Evolutionary conservation across 2,329 filamentous ascomycete genomes (phyloP), one percentile per base, ranked within the genome.

Genomic region (Zarea fungicola): DNA sequence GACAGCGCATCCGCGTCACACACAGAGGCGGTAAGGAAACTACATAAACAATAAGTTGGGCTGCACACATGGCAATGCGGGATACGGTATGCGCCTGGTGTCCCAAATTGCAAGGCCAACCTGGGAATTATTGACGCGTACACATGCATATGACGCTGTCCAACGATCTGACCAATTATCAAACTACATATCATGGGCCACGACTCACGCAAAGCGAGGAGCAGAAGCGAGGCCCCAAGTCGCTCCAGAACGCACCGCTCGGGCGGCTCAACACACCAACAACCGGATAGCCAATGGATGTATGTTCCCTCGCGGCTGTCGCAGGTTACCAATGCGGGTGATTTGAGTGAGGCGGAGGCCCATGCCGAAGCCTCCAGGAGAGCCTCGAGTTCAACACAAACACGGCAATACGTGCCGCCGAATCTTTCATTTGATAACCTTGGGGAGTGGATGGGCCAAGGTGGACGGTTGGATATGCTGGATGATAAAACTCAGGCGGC

Each of bases 301-400:
- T 41, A 48, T 6, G 34, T 16, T 11, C 37, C 45, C 18, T 48
- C 45, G 21, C 36, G 45, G n/a, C 11, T 48, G 16, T 48, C 45
- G 14, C 45, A 48, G 6, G 37, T 48, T 8, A 48, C 45, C 11
- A 48, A 41, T 14, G 37, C 37, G 36, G 11, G 36, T 5, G 45
- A 48, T 13, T n/a, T 41, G 1, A 48, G 28, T 6, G 45, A 48
- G 9, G 29, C 41, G 2, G 45, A 48, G 14, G 36, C 21, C n/a
- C 45, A 48, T 21, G 5, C 45, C 5, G 45, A 48, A 29, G 45
- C 37, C 0, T 18, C 41, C n/a, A 28, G 37, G n/a, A 26, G 28
- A 8, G 3, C 35, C 21, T 41, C 36, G 11, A 23, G 41, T 8
- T 29, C 35, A 8, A 3, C 25, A n/a, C 19, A 31, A n/a, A 19